A percentile compares a stretch with the other conserved stretches of the same genome.
phyloP scores from a whole-genome alignment of 257 asterid species.

The Thymus quinquecostatus region DNA sequence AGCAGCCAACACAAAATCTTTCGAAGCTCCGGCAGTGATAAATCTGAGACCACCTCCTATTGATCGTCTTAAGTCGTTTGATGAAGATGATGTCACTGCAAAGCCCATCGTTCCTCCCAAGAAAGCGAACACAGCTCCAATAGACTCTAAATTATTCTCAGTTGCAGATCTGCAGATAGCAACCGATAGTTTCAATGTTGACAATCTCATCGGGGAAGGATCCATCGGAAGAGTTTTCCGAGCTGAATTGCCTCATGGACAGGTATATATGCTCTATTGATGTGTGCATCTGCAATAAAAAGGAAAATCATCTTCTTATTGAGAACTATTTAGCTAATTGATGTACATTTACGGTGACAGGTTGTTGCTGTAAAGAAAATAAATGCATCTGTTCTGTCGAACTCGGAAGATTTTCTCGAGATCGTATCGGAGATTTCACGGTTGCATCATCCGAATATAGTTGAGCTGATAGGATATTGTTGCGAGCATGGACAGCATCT shows the following conservation, averaged over 20 bases:
- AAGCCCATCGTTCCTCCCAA: slow-evolving; percentile 71
- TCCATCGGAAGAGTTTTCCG: slow-evolving; percentile 86
- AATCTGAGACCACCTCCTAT: slow-evolving; percentile 83
- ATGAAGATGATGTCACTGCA: slow-evolving; percentile 62
- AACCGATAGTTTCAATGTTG: slow-evolving; percentile 81
- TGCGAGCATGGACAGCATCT: slow-evolving; percentile 90
- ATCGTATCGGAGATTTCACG: slow-evolving; percentile 74
- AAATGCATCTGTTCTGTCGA: slow-evolving; percentile 63
- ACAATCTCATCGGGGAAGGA: slow-evolving; percentile 89
- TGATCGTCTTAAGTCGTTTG: slow-evolving; percentile 81
- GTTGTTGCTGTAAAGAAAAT: slow-evolving; percentile 95
- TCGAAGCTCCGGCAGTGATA: slow-evolving; percentile 62
- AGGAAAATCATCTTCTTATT: background rate
- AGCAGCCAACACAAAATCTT: slow-evolving; percentile 46
- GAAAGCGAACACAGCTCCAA: slow-evolving; percentile 58
- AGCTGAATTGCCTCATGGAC: slow-evolving; percentile 77
- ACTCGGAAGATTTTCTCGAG: slow-evolving; percentile 71
- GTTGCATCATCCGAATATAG: slow-evolving; percentile 80
- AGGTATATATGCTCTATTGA: slow-evolving; percentile 56
- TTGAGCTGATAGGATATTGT: slow-evolving; percentile 88
- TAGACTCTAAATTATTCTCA: slow-evolving; percentile 66
- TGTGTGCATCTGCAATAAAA: background rate
- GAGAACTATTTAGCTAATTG: background rate
- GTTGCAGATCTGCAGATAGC: slow-evolving; percentile 94
- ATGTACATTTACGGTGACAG: slow-evolving; percentile 36